Conservation (phyloP, 1,284 basidiomycete genomes). For the Entoloma clypeatum region DNA sequence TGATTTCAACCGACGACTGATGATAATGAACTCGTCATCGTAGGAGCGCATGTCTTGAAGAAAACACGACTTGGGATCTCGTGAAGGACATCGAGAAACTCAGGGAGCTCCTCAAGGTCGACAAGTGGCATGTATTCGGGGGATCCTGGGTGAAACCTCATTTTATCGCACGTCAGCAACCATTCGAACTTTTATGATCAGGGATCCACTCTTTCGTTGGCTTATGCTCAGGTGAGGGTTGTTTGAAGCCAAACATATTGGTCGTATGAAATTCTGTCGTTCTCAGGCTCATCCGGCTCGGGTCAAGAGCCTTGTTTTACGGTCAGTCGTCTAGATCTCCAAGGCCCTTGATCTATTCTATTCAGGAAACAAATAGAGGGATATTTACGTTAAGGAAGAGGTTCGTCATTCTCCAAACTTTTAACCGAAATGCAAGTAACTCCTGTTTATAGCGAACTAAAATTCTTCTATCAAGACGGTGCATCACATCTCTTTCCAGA, state of each 20-base stretch:
- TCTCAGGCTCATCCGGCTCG: slow-evolving; percentile 72
- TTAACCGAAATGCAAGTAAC: background rate
- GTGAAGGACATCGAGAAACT: slow-evolving; percentile 88
- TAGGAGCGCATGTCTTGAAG: slow-evolving; percentile 71
- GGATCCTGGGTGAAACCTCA: slow-evolving; percentile 72
- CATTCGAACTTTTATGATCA: slow-evolving; percentile 26
- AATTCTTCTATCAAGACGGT: slow-evolving; percentile 91
- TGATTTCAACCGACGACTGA: background rate
- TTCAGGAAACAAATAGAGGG: slow-evolving; percentile 46
- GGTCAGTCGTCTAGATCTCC: slow-evolving; percentile 41
- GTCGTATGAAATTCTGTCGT: slow-evolving; percentile 6
- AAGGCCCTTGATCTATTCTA: background rate
- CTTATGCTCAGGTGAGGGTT: slow-evolving; percentile 72
- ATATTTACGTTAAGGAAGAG: slow-evolving; percentile 85
- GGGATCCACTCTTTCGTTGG: slow-evolving; percentile 89
- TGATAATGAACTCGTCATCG: background rate
- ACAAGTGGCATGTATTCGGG: slow-evolving; percentile 93
- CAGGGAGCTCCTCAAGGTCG: slow-evolving; percentile 65
- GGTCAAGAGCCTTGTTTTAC: slow-evolving; percentile 79
- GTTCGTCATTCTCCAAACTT: slow-evolving; percentile 31
- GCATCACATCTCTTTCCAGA: slow-evolving; percentile 83
- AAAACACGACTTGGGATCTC: slow-evolving; percentile 95
- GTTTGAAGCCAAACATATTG: slow-evolving; percentile 2
- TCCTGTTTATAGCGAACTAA: slow-evolving; percentile 59
- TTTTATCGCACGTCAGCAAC: background rate